Evolutionary conservation across 2,329 filamentous ascomycete genomes (phyloP), one percentile per base, ranked within the genome.

Genomic region (Rhynchosporium graminicola): DNA sequence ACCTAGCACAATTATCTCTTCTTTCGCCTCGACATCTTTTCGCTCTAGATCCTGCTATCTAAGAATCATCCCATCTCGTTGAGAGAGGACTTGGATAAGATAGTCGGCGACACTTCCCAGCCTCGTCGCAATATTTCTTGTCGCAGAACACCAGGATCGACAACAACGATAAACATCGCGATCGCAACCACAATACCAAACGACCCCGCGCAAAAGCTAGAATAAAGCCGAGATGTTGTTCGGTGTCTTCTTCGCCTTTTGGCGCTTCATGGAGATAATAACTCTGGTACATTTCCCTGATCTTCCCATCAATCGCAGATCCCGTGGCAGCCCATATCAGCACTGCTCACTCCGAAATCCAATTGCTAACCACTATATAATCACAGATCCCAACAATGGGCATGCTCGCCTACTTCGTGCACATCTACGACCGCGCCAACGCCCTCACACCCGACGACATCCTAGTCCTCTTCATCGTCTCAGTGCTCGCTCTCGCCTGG

Each of bases 391-490:
- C 85, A 48, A 81, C 78, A 29, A 80, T 89, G 75, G 86, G 86
- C 76, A 87, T 89, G 82, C 82, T 88, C 59, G 81, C 83, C 69
- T 88, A 82, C 79, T 88, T 89, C 73, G 82, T 89, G 67, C 76
- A 87, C 75, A 79, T 80, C 68, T 88, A 84, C 76, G 80, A 82
- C 69, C 72, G 76, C 59, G 71, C 74, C 70, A 87, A 88, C 75
- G 72, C 78, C 64, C 78, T 88, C 57, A 86, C 86, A 0, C 87
- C 86, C 29, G 77, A 80, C 74, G 84, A 83, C 73, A 82, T 88
- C 74, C 82, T 89, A 63, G 78, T 88, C 68, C 79, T 88, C 68
- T 89, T 89, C 80, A 87, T 89, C 77, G 83, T 87, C 64, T 83
- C 83, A 29, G 82, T 87, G 20, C 80, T 89, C 59, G 87, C 79